These are phyloP conservation scores for Limtongia smithiae DNA, from an alignment of 805 yeast genomes.

Conservation along the genomic window DNA sequence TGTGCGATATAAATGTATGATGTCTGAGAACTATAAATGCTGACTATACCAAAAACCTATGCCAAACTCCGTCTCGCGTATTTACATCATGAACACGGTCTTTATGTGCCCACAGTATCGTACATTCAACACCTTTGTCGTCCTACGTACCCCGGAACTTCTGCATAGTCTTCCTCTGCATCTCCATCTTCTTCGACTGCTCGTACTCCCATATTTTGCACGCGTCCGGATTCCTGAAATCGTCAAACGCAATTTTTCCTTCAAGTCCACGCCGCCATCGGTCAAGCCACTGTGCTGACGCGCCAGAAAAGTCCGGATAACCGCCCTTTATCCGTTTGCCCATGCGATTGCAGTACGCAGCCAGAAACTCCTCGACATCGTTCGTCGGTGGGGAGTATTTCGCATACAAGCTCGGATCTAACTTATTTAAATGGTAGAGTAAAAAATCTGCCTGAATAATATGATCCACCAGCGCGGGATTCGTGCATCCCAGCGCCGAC, in stretches of 20 bases:
- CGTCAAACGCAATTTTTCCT: slow-evolving; percentile 38
- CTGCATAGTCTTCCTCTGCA: no score
- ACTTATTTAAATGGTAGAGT: slow-evolving; percentile 60
- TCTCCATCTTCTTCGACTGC: neutral
- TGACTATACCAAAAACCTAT: no score
- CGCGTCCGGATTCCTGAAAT: slow-evolving; percentile 25
- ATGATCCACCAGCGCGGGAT: slow-evolving; percentile 69
- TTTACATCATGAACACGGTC: no score
- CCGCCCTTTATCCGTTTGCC: slow-evolving; percentile 18
- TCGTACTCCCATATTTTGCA: slow-evolving; percentile 20
- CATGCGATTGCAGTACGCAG: slow-evolving; percentile 32
- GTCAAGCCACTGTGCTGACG: slow-evolving; percentile 62
- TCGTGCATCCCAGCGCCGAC: slow-evolving; percentile 71
- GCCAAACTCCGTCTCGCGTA: no score
- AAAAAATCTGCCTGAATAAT: slow-evolving; percentile 82
- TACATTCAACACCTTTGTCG: no score
- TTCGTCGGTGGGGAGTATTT: slow-evolving; percentile 66
- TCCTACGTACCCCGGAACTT: no score
- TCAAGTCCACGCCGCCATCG: slow-evolving; percentile 57
- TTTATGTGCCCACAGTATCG: no score
- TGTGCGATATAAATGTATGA: no score
- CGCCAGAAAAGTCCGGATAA: slow-evolving; percentile 52
- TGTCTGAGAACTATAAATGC: no score
- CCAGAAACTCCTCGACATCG: slow-evolving; percentile 55
- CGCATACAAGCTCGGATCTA: slow-evolving; percentile 42